Evolutionary conservation across 1,284 basidiomycete genomes (phyloP).

Genomic region (Melampsora larici-populina): DNA sequence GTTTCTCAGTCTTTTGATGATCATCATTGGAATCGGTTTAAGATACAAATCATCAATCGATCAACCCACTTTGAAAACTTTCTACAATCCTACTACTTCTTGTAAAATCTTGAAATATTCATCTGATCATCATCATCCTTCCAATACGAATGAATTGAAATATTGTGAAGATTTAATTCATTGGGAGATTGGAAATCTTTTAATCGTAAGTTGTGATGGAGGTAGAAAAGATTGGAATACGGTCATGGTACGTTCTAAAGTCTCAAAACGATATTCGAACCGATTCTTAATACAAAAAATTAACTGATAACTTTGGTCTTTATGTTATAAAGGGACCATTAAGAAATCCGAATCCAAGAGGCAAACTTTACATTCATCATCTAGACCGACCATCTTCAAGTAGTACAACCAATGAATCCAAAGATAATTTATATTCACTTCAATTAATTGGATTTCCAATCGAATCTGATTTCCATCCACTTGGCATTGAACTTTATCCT

Average conservation of each 20-base stretch:
- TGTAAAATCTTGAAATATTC: slow-evolving; percentile 30
- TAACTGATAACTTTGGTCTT: too few relatives aligned
- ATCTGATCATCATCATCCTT: background rate
- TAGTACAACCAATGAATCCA: background rate
- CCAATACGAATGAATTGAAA: slow-evolving; percentile 50
- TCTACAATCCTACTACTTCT: background rate
- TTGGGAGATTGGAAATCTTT: slow-evolving; percentile 60
- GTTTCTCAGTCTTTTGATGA: too few relatives aligned
- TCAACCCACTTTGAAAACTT: too few relatives aligned
- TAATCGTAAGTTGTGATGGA: slow-evolving; percentile 60
- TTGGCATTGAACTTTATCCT: slow-evolving; percentile 61
- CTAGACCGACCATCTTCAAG: background rate
- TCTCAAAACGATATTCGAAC: background rate
- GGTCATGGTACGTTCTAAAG: slow-evolving; percentile 58
- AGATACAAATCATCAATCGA: too few relatives aligned
- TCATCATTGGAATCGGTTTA: too few relatives aligned
- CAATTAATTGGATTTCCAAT: slow-evolving; percentile 57
- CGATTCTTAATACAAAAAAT: too few relatives aligned
- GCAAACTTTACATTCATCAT: slow-evolving; percentile 57
- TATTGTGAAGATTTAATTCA: slow-evolving; percentile 66
- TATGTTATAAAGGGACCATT: slow-evolving; percentile 58
- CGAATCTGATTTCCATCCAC: slow-evolving; percentile 62
- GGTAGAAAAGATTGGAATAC: slow-evolving; percentile 64
- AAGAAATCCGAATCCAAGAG: slow-evolving; percentile 59
- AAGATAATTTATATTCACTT: slow-evolving; percentile 46